Evolutionary conservation across 2,329 filamentous ascomycete genomes (phyloP), one percentile per base, ranked within the genome.

Genomic region (Nothophoma quercina): DNA sequence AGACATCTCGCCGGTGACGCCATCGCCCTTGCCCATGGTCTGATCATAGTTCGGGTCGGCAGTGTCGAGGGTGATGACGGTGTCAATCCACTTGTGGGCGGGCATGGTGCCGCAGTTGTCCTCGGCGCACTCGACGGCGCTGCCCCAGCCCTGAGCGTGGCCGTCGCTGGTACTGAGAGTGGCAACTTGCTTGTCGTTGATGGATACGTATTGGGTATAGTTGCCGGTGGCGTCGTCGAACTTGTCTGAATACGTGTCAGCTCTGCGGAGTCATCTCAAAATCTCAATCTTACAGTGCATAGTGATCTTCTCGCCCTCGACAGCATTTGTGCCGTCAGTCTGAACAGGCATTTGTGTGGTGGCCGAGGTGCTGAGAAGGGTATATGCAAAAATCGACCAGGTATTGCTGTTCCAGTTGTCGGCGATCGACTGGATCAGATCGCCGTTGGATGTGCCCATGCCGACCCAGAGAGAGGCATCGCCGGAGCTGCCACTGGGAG

Each of bases 401-500:
- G 65, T 54, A n/a, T 58, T 41, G 9, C 56, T 46, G 15, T 62
- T 36, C 23, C n/a, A 30, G 35, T 62, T 65, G 13, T 68, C 63
- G 32, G 62, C 62, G 22, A 81, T 80, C 1, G 78, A 79, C 68
- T 81, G 78, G 51, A 81, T 78, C 64, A 81, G 56, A 53, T 81
- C 78, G 16, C 78, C 79, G n/a, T 77, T 75, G 2, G 77, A 78
- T 6, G 77, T 81, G 2, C 79, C 78, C 78, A 81, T 80, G 13
- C 79, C 79, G 15, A 81, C 77, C 79, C 78, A 81, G n/a, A 81
- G 68, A 6, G 77, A 76, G 19, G 72, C 54, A 46, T 72, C 68
- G 10, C 76, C 75, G 7, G 61, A 58, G 30, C 59, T 67, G 42
- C 67, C 65, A 25, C 61, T 74, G 0, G 79, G 78, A 1, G 60